Evolutionary conservation across 805 yeast genomes (phyloP), one percentile per base, ranked within the genome.

Genomic region (Metschnikowia anglica): DNA sequence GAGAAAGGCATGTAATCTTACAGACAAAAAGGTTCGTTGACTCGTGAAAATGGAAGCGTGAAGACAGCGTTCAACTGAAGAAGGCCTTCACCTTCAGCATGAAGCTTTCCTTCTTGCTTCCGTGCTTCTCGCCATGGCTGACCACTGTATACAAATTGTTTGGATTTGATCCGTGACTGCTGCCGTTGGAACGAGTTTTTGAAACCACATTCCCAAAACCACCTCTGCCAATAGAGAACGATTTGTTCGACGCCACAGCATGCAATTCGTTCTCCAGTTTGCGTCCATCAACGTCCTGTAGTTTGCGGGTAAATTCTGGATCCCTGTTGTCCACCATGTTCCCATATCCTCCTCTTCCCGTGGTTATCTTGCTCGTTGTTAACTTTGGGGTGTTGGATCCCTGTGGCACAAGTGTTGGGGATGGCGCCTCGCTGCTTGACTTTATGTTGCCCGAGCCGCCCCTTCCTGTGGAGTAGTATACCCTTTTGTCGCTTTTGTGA

Each of bases 301-400:
- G 74, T 51, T 70, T 73, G 47, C 89, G 69, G 4, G 87, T 73
- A 37, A 77, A 54, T 37, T 73, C 70, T 1, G 83, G 77, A 58
- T 83, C 80, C 26, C 71, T 71, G 60, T 83, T 84, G 48, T 68
- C 72, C 42, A 80, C 65, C 86, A 84, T 84, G 55, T 84, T 84
- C 4, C 91, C 91, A 37, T 77, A 81, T 5, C 91, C 91, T 5
- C 91, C 91, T 51, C 91, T 72, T 16, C 90, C 91, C 1, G 89
- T 84, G 19, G 85, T 74, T 55, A 79, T 76, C 19, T 77, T 74
- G 21, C 76, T 74, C 15, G 76, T 75, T 18, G 76, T 60, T 24
- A 80, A 67, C 53, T 68, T 74, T 20, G 89, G 88, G 12, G 85
- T 78, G 48, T 74, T 77, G 3, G 81, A 73, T 3, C 85, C 85